Conservation (phyloP, 2,329 filamentous ascomycete genomes). For the Exophiala oligosperma region DNA sequence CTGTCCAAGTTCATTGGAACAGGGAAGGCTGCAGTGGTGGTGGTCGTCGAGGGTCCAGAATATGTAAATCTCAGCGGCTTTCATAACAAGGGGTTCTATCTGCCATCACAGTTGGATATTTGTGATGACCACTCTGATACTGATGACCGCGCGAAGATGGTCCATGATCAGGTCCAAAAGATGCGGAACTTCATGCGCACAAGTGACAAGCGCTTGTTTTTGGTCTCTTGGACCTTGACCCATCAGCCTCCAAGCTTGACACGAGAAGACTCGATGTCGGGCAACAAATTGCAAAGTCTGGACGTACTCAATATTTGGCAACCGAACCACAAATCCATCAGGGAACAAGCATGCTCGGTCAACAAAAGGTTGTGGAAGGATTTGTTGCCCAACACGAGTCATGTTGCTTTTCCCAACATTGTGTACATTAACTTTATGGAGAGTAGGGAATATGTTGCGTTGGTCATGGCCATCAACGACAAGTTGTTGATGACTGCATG, state of each 20-base stretch:
- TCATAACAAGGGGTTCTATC: slow-evolving; percentile 38
- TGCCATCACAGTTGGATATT: slow-evolving; percentile 35
- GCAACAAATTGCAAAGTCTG: background rate
- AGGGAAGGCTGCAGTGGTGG: slow-evolving; percentile 36
- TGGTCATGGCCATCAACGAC: slow-evolving; percentile 20
- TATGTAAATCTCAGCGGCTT: slow-evolving; percentile 32
- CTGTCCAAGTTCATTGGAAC: slow-evolving; percentile 39
- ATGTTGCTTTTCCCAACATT: slow-evolving; percentile 18
- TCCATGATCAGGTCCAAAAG: slow-evolving; percentile 38
- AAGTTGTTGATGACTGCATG: background rate
- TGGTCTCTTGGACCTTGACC: slow-evolving; percentile 21
- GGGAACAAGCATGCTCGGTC: slow-evolving; percentile 8
- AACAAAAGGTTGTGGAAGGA: slow-evolving; percentile 9
- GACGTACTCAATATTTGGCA: slow-evolving; percentile 9
- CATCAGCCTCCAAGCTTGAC: background rate
- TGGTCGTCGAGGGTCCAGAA: slow-evolving; percentile 35
- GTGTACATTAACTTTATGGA: slow-evolving; percentile 24
- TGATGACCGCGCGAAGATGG: slow-evolving; percentile 34
- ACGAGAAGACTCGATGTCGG: background rate
- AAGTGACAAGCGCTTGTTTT: slow-evolving; percentile 14
- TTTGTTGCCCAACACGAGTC: slow-evolving; percentile 8
- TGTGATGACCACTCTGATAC: slow-evolving; percentile 36
- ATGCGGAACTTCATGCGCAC: slow-evolving; percentile 24
- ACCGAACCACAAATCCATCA: slow-evolving; percentile 13
- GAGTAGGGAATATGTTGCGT: slow-evolving; percentile 7